Conservation (phyloP, 306 rosid genomes). For the Prunus armeniaca region DNA sequence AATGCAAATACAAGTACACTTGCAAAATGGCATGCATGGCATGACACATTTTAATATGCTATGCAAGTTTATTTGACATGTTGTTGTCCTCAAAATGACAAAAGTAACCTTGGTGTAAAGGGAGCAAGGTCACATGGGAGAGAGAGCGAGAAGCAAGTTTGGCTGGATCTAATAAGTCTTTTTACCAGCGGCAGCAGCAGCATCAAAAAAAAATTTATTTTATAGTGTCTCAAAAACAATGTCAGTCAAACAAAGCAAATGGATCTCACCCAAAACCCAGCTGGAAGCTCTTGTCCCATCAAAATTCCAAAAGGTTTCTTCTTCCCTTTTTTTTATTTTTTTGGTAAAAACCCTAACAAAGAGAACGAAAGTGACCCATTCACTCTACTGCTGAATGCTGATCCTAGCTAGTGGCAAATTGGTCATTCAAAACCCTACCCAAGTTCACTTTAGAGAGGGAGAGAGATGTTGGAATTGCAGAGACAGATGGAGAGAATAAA, state of each 20-base stretch:
- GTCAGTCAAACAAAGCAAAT: constrained; percentile 9
- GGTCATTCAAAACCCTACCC: constrained; percentile 2
- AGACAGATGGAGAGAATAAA: constrained; percentile 44
- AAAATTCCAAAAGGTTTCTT: background rate
- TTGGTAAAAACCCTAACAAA: background rate
- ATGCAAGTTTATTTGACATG: background rate
- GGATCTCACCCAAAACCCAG: background rate
- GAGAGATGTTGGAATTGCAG: constrained; percentile 54
- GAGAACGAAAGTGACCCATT: background rate
- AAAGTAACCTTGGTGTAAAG: background rate
- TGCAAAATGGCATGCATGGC: constrained; percentile 1
- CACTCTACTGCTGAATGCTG: background rate
- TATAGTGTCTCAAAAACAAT: constrained; percentile 14
- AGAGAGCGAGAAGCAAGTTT: constrained; percentile 49
- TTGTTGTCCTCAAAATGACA: background rate
- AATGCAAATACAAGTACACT: background rate
- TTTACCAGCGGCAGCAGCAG: constrained; percentile 14
- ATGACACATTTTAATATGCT: background rate
- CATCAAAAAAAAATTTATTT: background rate
- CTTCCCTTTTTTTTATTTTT: no score
- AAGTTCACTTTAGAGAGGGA: constrained; percentile 4
- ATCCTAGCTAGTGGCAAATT: constrained; percentile 20
- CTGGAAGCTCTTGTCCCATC: constrained; percentile 34
- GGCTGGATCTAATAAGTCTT: constrained; percentile 28
- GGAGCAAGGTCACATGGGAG: constrained; percentile 25